Evolutionary conservation across 2,329 filamentous ascomycete species (phyloP).

Genomic region (Xylaria sp.): DNA sequence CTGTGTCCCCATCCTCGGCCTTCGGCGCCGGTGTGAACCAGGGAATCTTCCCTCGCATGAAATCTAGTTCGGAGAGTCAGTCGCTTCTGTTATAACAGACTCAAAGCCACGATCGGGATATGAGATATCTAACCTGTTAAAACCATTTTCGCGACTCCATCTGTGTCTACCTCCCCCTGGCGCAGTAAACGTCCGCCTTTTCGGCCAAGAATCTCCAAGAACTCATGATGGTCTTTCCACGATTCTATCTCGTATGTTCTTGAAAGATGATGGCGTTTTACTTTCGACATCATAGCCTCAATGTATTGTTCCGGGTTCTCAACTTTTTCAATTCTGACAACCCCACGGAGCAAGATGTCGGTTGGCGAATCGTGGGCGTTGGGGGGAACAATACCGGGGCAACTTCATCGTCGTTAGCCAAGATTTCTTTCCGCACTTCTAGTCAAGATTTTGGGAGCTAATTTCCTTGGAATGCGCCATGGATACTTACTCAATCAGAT

Average conservation of each 20-base stretch:
- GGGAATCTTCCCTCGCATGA: constrained; percentile 92
- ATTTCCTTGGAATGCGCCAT: not conserved
- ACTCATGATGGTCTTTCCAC: constrained; percentile 80
- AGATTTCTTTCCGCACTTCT: not conserved
- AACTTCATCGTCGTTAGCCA: constrained; percentile 53
- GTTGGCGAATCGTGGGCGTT: constrained; percentile 84
- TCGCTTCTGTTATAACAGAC: not conserved
- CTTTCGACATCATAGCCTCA: constrained; percentile 79
- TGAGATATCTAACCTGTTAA: constrained; percentile 67
- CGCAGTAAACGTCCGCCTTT: constrained; percentile 89
- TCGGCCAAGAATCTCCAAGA: constrained; percentile 86
- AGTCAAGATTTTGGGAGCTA: not conserved
- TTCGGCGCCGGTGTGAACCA: constrained; percentile 91
- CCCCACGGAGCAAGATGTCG: constrained; percentile 89
- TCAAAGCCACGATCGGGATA: not conserved
- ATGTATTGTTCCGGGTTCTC: constrained; percentile 98
- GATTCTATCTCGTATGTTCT: constrained; percentile 90
- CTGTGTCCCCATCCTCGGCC: constrained; percentile 62
- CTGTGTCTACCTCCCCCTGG: constrained; percentile 93
- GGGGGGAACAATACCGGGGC: constrained; percentile 94
- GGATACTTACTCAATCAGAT: constrained; percentile 77
- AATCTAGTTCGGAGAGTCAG: constrained; percentile 64
- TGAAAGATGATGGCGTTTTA: constrained; percentile 89
- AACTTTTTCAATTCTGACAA: constrained; percentile 94
- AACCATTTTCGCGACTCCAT: constrained; percentile 96